Base-by-base conservation (phyloP, 202 grass and related monocot species). In the Bolboschoenoplectus hybrid region DNA sequence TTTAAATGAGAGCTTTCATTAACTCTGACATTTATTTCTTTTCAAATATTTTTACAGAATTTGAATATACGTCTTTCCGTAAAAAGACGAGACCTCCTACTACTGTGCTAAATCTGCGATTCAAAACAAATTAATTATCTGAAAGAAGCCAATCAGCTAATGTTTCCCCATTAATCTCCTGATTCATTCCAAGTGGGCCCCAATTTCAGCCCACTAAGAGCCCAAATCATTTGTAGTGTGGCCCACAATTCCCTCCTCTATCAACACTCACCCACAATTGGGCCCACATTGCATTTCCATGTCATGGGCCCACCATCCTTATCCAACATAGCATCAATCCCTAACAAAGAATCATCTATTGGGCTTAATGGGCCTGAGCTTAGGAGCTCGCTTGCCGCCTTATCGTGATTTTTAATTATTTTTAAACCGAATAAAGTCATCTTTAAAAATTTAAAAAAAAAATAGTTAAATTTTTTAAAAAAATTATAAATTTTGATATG, bases 111-210 rank as follows among this genome's bases (percentile, higher is more conserved):
- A 0, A 26, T 26, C 26, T 26, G 26, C 26, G 26, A 26, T 26
- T 26, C 26, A 58, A 1, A 79, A 53, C 8, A 53, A 44, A 36
- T 47, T 46, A 49, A 82, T 82, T 65, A 82, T 82, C 80, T 6
- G n/a, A 82, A 44, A 82, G 9, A 10, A 82, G 40, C 80, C 80
- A 82, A 51, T 82, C 10, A 2, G 80, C 41, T 46, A 82, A 50
- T 12, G 35, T 45, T 66, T 82, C 80, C 41, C 40, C 50, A 43
- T 67, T 6, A 6, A 63, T 58, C 32, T 16, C 34, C 1, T 9
- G 53, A 19, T 44, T 62, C 60, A 50, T 82, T n/a, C 34, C 14
- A 82, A 64, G 47, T 46, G 43, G 35, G 80, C 43, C 80, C 36
- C 61, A 6, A 67, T 64, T 46, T 64, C 80, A 10, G 11, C 38